Evolutionary conservation across 257 asterid species (phyloP), one percentile per base, ranked within the genome.

Genomic region (Penstemon newberryi): DNA sequence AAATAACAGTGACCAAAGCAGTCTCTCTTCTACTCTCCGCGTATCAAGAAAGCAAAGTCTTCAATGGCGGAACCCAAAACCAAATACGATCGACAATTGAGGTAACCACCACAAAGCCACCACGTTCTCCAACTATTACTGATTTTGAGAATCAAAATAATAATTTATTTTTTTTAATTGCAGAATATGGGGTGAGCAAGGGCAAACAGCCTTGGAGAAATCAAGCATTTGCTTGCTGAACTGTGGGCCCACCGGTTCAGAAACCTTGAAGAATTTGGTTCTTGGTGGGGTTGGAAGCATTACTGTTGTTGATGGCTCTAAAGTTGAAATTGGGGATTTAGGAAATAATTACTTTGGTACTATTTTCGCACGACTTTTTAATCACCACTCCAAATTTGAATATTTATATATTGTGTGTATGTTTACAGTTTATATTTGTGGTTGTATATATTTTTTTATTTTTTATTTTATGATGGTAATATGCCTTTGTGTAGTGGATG

Each of bases 151-250:
- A 59, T 42, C 19, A 60, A 4, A 40, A 25, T 25, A 25, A 25
- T 45, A 18, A 4, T 45, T 61, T 45, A 15, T 25, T 1, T 41
- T 65, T 60, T 73, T 25, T 25, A 25, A 25, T 25, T 82, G 76
- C 81, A 91, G 97, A 82, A 94, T 94, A 70, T 94, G 99, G 99
- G 97, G 99, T n/a, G 99, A 94, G 81, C 96, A 91, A 78, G 99
- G 99, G 66, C 99, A 94, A 78, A 84, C 91, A 67, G 96, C 96
- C 8, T 91, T 94, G 45, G 99, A 94, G 85, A 94, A 87, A 84
- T 81, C 99, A 42, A 91, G 96, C 82, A 82, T 94, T 57, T 91
- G 99, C 70, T 86, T 94, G 80, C 82, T 94, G 77, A 94, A 94
- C 77, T 94, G 99, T 63, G 97, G 99, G 3, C 97, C 99, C 44